These are phyloP conservation scores for Colletotrichum aenigma DNA, from an alignment of 2,329 filamentous ascomycete species.

Conservation along the genomic window DNA sequence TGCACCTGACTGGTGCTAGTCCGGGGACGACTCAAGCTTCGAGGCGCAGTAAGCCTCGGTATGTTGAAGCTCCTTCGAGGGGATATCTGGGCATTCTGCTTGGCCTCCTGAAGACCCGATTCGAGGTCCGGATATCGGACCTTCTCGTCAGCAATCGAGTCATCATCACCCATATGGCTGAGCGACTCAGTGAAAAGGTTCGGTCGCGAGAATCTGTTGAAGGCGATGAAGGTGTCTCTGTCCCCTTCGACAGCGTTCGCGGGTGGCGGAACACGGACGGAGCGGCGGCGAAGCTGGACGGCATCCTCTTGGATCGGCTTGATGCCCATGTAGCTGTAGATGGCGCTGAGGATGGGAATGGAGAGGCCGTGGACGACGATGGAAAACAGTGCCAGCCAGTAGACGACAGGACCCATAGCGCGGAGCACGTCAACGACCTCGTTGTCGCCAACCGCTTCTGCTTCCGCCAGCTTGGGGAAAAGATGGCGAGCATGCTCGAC, in stretches of 20 bases:
- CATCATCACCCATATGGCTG: not conserved
- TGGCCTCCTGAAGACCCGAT: not conserved
- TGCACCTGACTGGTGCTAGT: not conserved
- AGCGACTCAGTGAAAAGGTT: conserved; percentile 2
- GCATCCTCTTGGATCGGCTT: conserved; percentile 47
- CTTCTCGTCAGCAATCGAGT: not conserved
- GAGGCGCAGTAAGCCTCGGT: not conserved
- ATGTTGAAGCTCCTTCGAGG: conserved; percentile 1
- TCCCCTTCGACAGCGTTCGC: conserved; percentile 43
- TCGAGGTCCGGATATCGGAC: not conserved
- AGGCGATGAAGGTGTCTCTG: conserved; percentile 44
- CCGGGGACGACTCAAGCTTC: not conserved
- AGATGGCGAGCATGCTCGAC: conserved; percentile 54
- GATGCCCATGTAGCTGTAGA: conserved; percentile 43
- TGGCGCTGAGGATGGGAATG: conserved; percentile 44
- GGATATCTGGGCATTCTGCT: not conserved
- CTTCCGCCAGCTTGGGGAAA: conserved; percentile 38
- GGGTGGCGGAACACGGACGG: conserved; percentile 38
- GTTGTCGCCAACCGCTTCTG: conserved; percentile 35
- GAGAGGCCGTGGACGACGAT: conserved; percentile 53
- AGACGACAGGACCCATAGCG: conserved; percentile 42
- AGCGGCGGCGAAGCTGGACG: conserved; percentile 39
- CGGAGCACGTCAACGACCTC: conserved; percentile 38
- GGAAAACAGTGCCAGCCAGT: conserved; percentile 44
- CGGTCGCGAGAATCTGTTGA: conserved; percentile 53